phyloP scores from a whole-genome alignment of 768 basidiomycete species.

The Boletus subcaerulescens region DNA sequence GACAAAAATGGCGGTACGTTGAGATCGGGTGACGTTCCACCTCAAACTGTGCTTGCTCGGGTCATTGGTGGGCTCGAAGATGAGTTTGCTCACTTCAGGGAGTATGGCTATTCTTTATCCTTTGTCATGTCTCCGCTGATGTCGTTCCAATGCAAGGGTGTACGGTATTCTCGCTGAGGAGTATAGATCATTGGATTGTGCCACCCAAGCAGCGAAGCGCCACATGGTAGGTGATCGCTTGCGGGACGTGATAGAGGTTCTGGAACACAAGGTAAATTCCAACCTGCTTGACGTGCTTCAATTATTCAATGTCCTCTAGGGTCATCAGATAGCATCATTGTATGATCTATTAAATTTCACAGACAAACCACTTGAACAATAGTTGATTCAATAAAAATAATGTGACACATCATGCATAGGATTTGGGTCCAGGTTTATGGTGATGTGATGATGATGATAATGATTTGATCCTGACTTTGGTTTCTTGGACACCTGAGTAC shows the following conservation, averaged over 20 bases:
- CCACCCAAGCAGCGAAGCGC: slow-evolving; percentile 74
- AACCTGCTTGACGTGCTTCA: background rate
- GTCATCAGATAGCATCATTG: slow-evolving; percentile 90
- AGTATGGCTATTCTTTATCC: slow-evolving; percentile 48
- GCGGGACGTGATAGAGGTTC: slow-evolving; percentile 84
- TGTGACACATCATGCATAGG: too few relatives aligned
- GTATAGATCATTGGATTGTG: slow-evolving; percentile 87
- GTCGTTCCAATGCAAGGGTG: slow-evolving; percentile 50
- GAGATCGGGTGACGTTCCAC: slow-evolving; percentile 49
- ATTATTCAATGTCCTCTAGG: slow-evolving; percentile 42
- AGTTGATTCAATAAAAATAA: background rate
- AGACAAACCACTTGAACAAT: slow-evolving; percentile 49
- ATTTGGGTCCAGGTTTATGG: too few relatives aligned
- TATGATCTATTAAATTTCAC: slow-evolving; percentile 81
- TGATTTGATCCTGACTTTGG: too few relatives aligned
- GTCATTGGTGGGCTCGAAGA: slow-evolving; percentile 90
- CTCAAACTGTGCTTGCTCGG: slow-evolving; percentile 82
- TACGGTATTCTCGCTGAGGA: slow-evolving; percentile 90
- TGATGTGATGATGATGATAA: too few relatives aligned
- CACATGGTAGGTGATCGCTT: slow-evolving; percentile 87
- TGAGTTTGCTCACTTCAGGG: slow-evolving; percentile 92
- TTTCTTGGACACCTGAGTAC: too few relatives aligned
- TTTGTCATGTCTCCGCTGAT: slow-evolving; percentile 7
- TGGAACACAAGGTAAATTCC: slow-evolving; percentile 79
- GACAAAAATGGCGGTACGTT: slow-evolving; percentile 24